Percentiles rank a stretch among this genome's conserved stretches.
Conservation (phyloP, 2,329 filamentous ascomycete genomes). For the Sarocladium kiliense region DNA sequence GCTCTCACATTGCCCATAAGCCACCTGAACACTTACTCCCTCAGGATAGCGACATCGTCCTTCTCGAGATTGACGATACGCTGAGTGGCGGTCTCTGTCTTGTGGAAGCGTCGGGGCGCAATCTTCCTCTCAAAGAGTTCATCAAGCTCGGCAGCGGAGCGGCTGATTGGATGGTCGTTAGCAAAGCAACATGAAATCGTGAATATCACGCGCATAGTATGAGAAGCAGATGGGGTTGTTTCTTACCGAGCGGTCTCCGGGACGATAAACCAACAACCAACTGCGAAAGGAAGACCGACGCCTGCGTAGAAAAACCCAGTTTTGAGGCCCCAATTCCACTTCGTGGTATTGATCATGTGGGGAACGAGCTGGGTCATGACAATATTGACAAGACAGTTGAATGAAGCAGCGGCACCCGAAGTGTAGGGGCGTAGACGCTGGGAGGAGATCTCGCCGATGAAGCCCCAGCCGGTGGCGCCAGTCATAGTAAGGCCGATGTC, state of each 20-base stretch:
- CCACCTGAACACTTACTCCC: no score
- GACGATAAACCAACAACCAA: slow-evolving; percentile 4
- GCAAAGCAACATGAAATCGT: no score
- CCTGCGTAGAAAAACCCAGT: slow-evolving; percentile 19
- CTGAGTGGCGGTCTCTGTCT: slow-evolving; percentile 13
- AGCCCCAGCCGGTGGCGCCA: slow-evolving; percentile 22
- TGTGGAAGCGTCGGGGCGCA: slow-evolving; percentile 19
- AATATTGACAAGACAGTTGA: neutral
- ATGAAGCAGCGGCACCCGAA: slow-evolving; percentile 12
- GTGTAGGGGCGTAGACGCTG: slow-evolving; percentile 21
- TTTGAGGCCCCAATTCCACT: slow-evolving; percentile 18
- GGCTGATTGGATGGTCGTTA: no score
- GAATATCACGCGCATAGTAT: no score
- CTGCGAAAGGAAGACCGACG: slow-evolving; percentile 5
- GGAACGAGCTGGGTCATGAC: slow-evolving; percentile 16
- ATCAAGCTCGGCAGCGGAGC: slow-evolving; percentile 20
- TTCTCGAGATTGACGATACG: no score
- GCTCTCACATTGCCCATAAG: no score
- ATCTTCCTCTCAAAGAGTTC: slow-evolving; percentile 23
- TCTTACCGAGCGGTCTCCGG: slow-evolving; percentile 5
- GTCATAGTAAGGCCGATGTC: slow-evolving; percentile 20
- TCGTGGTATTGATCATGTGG: slow-evolving; percentile 17
- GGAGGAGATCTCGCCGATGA: slow-evolving; percentile 24
- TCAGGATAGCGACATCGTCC: no score
- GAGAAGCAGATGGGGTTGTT: no score